Evolutionary conservation across 805 yeast species (phyloP).

Genomic region (Ascoidea rubescens): DNA sequence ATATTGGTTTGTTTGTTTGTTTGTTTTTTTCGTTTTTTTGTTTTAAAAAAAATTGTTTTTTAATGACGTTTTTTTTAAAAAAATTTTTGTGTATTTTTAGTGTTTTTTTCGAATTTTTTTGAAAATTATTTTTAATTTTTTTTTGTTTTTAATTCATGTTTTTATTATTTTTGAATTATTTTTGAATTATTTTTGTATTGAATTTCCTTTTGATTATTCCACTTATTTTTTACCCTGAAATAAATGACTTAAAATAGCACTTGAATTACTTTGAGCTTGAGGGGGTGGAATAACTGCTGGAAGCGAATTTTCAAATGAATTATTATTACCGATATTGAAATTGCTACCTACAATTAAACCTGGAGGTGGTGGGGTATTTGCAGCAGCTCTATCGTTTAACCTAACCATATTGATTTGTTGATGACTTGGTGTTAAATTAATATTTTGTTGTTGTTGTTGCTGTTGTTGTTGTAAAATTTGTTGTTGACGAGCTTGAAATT

Average conservation of each 20-base stretch:
- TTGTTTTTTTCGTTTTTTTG: no score
- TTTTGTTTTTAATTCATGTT: no score
- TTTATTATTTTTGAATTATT: no score
- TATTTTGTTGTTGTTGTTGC: conserved; percentile 6
- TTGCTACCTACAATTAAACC: conserved; percentile 3
- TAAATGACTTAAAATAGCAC: conserved; percentile 72
- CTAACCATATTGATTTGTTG: conserved; percentile 2
- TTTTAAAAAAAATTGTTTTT: no score
- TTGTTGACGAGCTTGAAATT: conserved; percentile 12
- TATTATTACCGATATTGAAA: background rate
- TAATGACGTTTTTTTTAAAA: no score
- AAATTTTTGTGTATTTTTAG: no score
- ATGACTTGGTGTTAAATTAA: conserved; percentile 7
- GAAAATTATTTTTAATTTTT: no score
- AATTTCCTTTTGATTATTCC: background rate
- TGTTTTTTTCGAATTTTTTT: no score
- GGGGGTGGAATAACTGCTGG: conserved; percentile 3
- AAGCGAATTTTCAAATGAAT: background rate
- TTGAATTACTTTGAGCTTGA: conserved; percentile 36
- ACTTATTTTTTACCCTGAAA: conserved; percentile 55
- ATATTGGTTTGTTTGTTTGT: no score
- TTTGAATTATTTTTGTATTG: no score
- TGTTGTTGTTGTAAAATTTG: conserved; percentile 10
- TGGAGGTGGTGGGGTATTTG: conserved; percentile 9
- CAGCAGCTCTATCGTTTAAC: conserved; percentile 8